phyloP scores from a whole-genome alignment of 2,329 filamentous ascomycete species.

The Tolypocladium tundrense region DNA sequence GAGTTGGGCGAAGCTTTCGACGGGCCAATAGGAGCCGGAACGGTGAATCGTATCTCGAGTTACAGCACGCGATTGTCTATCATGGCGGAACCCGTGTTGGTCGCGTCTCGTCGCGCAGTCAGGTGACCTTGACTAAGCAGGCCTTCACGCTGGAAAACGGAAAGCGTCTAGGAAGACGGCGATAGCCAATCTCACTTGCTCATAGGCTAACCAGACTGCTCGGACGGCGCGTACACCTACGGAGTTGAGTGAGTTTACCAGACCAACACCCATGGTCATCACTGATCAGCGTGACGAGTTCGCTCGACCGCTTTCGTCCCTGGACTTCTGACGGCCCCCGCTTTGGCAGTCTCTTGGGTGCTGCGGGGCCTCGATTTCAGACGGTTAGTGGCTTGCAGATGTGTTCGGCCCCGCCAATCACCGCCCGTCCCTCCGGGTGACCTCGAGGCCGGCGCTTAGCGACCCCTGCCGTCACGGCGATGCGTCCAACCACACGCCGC shows the following conservation, averaged over 20 bases:
- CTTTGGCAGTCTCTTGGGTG: neutral
- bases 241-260: no score
- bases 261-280: neutral
- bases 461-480: slow-evolving; percentile 18
- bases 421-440: slow-evolving; percentile 1
- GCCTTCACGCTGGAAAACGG: no score
- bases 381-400: neutral
- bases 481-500: slow-evolving; percentile 30
- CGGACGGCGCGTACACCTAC: no score
- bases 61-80: neutral
- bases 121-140: slow-evolving; percentile 1
- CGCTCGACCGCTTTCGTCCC: neutral
- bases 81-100: neutral
- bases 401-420: slow-evolving; percentile 13
- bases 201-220: no score
- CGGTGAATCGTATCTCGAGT: neutral
- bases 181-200: no score
- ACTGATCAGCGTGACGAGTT: neutral
- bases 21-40: neutral
- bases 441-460: slow-evolving; percentile 26
- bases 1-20: neutral
- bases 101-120: slow-evolving; percentile 1
- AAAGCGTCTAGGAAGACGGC: no score
- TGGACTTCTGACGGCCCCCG: neutral
- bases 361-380: neutral